Conservation (phyloP, 1,139 yeast species). For the Candida pseudoviswanathii region DNA sequence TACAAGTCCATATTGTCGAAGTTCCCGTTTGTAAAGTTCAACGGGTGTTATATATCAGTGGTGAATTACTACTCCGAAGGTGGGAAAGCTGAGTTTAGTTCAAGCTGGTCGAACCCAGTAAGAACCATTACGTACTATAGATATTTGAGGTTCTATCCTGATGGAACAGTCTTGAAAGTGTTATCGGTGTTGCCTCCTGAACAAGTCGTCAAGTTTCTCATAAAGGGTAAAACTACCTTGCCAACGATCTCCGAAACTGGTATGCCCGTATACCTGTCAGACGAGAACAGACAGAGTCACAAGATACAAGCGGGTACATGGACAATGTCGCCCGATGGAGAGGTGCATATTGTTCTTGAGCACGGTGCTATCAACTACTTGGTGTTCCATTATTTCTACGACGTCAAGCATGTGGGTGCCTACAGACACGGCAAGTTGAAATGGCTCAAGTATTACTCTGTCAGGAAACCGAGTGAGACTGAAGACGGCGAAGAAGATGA, state of each 20-base stretch:
- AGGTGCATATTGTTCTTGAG: conserved; percentile 56
- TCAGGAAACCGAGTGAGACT: conserved; percentile 42
- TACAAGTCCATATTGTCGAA: conserved; percentile 54
- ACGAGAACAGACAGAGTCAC: conserved; percentile 31
- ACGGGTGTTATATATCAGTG: conserved; percentile 84
- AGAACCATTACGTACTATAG: conserved; percentile 87
- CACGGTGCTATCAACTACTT: conserved; percentile 68
- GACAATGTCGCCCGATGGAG: conserved; percentile 46
- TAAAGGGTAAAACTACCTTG: conserved; percentile 27
- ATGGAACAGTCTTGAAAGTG: conserved; percentile 72
- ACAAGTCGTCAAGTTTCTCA: conserved; percentile 58
- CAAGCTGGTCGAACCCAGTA: conserved; percentile 75
- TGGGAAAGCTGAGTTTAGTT: conserved; percentile 62
- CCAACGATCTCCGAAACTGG: conserved; percentile 15
- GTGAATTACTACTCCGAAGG: conserved; percentile 86
- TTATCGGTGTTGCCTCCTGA: conserved; percentile 69
- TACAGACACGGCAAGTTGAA: conserved; percentile 62
- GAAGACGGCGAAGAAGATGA: conserved; percentile 31
- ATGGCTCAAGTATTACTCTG: conserved; percentile 65
- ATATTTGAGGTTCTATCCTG: conserved; percentile 76
- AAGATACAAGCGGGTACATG: conserved; percentile 56
- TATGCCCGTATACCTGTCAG: conserved; percentile 11
- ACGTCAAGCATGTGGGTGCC: conserved; percentile 57
- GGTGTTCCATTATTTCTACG: conserved; percentile 62
- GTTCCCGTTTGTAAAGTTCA: conserved; percentile 72